phyloP scores from a whole-genome alignment of 495 filamentous ascomycete genomes.

The Cercophora samala region DNA sequence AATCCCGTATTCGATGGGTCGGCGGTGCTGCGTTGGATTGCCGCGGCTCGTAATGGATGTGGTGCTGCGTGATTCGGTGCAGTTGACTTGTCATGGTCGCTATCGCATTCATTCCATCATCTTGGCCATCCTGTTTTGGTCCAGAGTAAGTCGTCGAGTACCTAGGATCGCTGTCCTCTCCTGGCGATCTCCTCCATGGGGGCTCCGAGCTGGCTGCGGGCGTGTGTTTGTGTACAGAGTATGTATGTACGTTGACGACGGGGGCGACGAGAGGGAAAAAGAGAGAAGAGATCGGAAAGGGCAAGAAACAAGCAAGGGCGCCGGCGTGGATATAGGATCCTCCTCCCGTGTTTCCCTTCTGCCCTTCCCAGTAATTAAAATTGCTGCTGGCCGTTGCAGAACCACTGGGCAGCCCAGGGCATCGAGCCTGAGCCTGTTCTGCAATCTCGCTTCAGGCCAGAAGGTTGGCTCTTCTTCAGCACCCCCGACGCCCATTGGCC shows the following conservation, averaged over 20 bases:
- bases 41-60: conserved; percentile 25
- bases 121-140: conserved; percentile 12
- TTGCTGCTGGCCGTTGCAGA: conserved; percentile 9
- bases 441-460: conserved; percentile 31
- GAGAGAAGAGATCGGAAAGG: conserved; percentile 5
- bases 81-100: conserved; percentile 30
- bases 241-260: too few species aligned
- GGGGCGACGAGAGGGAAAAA: neutral
- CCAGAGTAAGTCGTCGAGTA: neutral
- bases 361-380: conserved; percentile 25
- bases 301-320: conserved; percentile 9
- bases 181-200: conserved; percentile 7
- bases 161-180: conserved; percentile 5
- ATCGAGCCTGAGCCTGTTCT: conserved; percentile 13
- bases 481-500: conserved; percentile 21
- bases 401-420: conserved; percentile 5
- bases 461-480: conserved; percentile 15
- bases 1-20: conserved; percentile 32
- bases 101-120: conserved; percentile 25
- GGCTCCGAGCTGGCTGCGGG: neutral
- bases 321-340: conserved; percentile 15
- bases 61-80: conserved; percentile 23
- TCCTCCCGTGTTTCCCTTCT: neutral
- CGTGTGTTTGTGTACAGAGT: conserved; percentile 1
- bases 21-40: conserved; percentile 19